phyloP scores from a whole-genome alignment of 1,284 basidiomycete genomes.

The Ustilago sp. region DNA sequence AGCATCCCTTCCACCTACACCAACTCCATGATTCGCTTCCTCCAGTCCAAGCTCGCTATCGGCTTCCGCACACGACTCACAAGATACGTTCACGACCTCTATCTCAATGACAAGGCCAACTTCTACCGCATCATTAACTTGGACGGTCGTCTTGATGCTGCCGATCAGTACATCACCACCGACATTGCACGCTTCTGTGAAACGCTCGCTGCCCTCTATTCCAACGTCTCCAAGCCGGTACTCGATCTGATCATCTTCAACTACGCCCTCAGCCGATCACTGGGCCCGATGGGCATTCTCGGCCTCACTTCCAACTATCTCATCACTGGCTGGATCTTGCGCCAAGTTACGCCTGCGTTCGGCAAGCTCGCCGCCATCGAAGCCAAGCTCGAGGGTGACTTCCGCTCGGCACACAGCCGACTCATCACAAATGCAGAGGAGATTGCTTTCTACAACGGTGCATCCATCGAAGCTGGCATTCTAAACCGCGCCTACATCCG shows the following conservation, averaged over 20 bases:
- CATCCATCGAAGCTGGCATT: slow-evolving; percentile 84
- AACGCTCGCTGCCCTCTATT: slow-evolving; percentile 84
- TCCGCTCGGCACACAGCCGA: slow-evolving; percentile 86
- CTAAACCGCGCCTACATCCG: slow-evolving; percentile 82
- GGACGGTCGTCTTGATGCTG: slow-evolving; percentile 66
- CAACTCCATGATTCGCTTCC: slow-evolving; percentile 92
- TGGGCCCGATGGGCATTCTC: slow-evolving; percentile 81
- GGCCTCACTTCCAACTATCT: slow-evolving; percentile 88
- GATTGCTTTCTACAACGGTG: slow-evolving; percentile 95
- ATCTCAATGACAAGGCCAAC: slow-evolving; percentile 73
- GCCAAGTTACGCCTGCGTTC: slow-evolving; percentile 90
- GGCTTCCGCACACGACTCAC: slow-evolving; percentile 87
- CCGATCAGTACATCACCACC: slow-evolving; percentile 81
- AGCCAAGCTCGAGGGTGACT: slow-evolving; percentile 85
- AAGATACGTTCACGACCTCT: slow-evolving; percentile 91
- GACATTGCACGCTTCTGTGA: slow-evolving; percentile 93
- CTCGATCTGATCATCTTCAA: slow-evolving; percentile 94
- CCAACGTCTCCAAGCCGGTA: slow-evolving; percentile 78
- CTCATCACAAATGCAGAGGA: slow-evolving; percentile 93
- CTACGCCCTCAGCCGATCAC: slow-evolving; percentile 84
- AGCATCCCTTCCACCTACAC: slow-evolving; percentile 94
- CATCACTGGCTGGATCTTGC: slow-evolving; percentile 82
- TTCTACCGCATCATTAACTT: slow-evolving; percentile 72
- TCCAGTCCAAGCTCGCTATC: slow-evolving; percentile 89
- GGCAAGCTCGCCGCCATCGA: slow-evolving; percentile 90